Evolutionary conservation across 441 rosid genomes (phyloP).

Genomic region (Mallotus japonicus): DNA sequence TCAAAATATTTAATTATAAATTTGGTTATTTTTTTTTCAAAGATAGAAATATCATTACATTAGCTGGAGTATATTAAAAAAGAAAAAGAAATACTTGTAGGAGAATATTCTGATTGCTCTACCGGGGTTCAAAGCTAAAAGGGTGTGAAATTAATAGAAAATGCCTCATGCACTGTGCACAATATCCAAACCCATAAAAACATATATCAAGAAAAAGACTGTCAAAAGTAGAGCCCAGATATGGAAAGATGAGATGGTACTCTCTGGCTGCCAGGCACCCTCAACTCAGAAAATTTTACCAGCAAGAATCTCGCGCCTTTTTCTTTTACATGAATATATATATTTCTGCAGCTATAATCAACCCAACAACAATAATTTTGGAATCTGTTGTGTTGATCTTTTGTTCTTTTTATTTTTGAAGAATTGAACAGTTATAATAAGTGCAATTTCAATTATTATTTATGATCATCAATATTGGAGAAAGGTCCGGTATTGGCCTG

Average conservation of each 20-base stretch:
- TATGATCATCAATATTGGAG: slow-evolving; percentile 25
- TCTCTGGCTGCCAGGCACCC: neutral
- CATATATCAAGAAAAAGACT: slow-evolving; percentile 10
- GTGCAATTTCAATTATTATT: neutral
- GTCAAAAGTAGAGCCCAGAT: slow-evolving; percentile 7
- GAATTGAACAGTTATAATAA: neutral
- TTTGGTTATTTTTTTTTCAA: no score
- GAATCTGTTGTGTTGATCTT: neutral
- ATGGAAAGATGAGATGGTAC: slow-evolving; percentile 15
- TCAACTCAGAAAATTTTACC: neutral
- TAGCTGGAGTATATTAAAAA: no score
- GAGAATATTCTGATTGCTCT: neutral
- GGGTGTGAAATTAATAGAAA: no score
- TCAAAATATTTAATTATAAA: no score
- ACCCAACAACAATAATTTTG: neutral
- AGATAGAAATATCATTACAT: no score
- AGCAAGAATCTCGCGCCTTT: slow-evolving; percentile 26
- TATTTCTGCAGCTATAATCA: no score
- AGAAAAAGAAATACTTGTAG: no score
- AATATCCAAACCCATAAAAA: neutral
- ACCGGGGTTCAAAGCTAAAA: neutral
- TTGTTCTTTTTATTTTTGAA: neutral
- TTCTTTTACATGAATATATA: neutral
- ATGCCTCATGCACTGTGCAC: neutral
- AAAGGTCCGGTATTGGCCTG: slow-evolving; percentile 34